Evolutionary conservation across 306 rosid genomes (phyloP).

Genomic region (Castanea crenata): DNA sequence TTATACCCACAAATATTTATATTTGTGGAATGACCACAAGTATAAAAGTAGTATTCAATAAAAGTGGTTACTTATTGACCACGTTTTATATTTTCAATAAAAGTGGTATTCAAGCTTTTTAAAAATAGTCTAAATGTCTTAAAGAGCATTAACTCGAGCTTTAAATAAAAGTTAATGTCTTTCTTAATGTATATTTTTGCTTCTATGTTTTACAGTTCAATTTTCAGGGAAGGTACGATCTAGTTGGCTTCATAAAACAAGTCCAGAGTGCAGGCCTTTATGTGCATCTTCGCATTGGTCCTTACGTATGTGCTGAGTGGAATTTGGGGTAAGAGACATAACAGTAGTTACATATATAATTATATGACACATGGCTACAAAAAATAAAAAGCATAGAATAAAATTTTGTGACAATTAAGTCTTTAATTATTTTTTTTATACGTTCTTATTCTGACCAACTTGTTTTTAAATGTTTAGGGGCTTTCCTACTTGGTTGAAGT

Average conservation of each 20-base stretch:
- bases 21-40: too few relatives aligned
- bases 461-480: conserved; percentile 50
- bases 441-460: neutral
- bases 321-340: conserved; percentile 71
- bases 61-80: too few relatives aligned
- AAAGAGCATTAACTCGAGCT: too few relatives aligned
- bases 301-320: conserved; percentile 92
- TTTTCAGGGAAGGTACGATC: conserved; percentile 79
- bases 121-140: too few relatives aligned
- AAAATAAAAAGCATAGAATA: too few relatives aligned
- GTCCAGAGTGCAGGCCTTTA: conserved; percentile 88
- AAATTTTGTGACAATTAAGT: neutral
- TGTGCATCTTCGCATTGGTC: conserved; percentile 93
- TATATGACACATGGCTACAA: too few relatives aligned
- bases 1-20: too few relatives aligned
- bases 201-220: conserved; percentile 53
- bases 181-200: neutral
- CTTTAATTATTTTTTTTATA: neutral
- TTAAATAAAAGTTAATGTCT: neutral
- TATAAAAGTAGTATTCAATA: too few relatives aligned
- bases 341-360: neutral
- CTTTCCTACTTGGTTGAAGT: conserved; percentile 94
- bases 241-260: conserved; percentile 76
- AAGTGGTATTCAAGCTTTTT: too few relatives aligned
- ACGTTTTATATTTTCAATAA: too few relatives aligned